phyloP scores from a whole-genome alignment of 371 early-diverging fungal genomes.

The Lichtheimia corymbifera region DNA sequence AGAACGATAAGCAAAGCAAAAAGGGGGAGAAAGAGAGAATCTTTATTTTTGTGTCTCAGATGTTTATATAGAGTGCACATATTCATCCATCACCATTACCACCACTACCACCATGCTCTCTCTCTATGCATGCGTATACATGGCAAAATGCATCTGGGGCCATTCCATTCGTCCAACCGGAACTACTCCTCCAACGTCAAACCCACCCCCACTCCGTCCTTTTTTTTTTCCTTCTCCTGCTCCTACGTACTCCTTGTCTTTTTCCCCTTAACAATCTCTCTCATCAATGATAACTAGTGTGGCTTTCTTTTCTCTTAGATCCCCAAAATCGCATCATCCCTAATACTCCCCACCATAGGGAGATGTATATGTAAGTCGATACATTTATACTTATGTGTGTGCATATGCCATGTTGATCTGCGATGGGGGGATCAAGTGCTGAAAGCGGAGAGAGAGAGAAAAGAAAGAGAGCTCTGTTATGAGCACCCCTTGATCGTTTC shows the following conservation, averaged over 20 bases:
- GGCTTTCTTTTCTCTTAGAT: background rate
- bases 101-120: too few relatives aligned
- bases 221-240: background rate
- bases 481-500: too few relatives aligned
- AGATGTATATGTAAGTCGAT: too few relatives aligned
- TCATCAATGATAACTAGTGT: too few relatives aligned
- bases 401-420: too few relatives aligned
- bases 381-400: background rate
- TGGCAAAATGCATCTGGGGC: slow-evolving; percentile 10
- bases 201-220: slow-evolving; percentile 1
- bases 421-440: too few relatives aligned
- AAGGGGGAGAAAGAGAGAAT: slow-evolving; percentile 1
- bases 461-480: too few relatives aligned
- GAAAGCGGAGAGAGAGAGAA: too few relatives aligned
- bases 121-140: slow-evolving; percentile 5
- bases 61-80: too few relatives aligned
- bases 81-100: too few relatives aligned
- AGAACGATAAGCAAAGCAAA: slow-evolving; percentile 1
- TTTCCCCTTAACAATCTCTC: background rate
- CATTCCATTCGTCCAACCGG: slow-evolving; percentile 11
- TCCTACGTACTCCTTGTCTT: slow-evolving; percentile 1
- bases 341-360: too few relatives aligned
- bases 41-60: background rate
- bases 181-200: slow-evolving; percentile 1
- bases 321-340: background rate